Percentiles rank a stretch among this genome's conserved stretches.
These are phyloP conservation scores for Epichloe aotearoae DNA, from an alignment of 2,329 filamentous ascomycete genomes.

Conservation along the genomic window DNA sequence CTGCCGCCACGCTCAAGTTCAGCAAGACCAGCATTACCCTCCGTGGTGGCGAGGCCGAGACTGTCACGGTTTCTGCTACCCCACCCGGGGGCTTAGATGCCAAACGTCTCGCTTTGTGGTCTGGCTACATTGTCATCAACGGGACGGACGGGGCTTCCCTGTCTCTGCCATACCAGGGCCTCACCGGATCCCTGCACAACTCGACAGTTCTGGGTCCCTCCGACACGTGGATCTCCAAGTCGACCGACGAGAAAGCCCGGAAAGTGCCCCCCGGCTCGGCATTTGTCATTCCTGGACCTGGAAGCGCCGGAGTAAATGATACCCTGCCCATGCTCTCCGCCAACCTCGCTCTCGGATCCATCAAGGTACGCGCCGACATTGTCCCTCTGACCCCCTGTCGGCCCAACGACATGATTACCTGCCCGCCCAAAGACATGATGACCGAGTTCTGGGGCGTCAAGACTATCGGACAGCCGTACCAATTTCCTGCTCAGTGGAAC, in stretches of 20 bases:
- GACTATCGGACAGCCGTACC: slow-evolving; percentile 28
- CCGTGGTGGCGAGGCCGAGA: slow-evolving; percentile 2
- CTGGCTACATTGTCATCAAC: slow-evolving; percentile 13
- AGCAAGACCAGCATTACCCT: slow-evolving; percentile 5
- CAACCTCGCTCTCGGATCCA: slow-evolving; percentile 31
- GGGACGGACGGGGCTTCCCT: slow-evolving; percentile 24
- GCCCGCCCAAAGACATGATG: slow-evolving; percentile 12
- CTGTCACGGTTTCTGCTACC: slow-evolving; percentile 3
- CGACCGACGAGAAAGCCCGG: slow-evolving; percentile 17
- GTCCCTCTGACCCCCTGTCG: slow-evolving; percentile 23
- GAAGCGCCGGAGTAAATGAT: slow-evolving; percentile 18
- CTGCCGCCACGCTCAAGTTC: slow-evolving; percentile 21
- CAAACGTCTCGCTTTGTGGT: slow-evolving; percentile 7
- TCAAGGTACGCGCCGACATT: slow-evolving; percentile 29
- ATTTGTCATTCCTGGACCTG: slow-evolving; percentile 29
- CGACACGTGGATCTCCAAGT: slow-evolving; percentile 18
- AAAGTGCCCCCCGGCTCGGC: slow-evolving; percentile 21
- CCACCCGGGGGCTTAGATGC: slow-evolving; percentile 4
- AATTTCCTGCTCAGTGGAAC: slow-evolving; percentile 25
- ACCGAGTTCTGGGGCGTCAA: slow-evolving; percentile 24
- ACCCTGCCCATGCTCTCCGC: slow-evolving; percentile 27
- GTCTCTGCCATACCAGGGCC: slow-evolving; percentile 28
- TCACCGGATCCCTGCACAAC: slow-evolving; percentile 22
- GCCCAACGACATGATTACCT: slow-evolving; percentile 11
- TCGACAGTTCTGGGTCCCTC: slow-evolving; percentile 12